Evolutionary conservation across 371 early-diverging fungal species (phyloP), one percentile per base, ranked within the genome.

Genomic region (Actinomortierella ambigua): DNA sequence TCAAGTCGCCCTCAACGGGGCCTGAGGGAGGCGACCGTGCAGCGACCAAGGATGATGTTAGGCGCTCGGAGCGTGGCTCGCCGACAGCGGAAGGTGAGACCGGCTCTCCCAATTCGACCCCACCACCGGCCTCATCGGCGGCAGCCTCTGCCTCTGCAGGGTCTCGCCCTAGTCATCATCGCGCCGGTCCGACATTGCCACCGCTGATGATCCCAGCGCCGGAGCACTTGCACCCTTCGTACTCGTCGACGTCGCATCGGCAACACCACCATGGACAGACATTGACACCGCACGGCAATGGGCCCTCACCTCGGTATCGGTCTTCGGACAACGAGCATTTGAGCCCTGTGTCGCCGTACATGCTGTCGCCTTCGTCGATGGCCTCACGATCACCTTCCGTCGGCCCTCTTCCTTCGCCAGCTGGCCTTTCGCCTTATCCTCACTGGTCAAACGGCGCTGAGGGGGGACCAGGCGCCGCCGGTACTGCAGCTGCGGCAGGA

Each of bases 171-270:
- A 39, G 59, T 15, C 8, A 54, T 14, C 67, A 67, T 39, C 68
- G 64, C 24, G 20, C 58, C 9, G 63, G 54, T n/a, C 46, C 55
- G 11, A 60, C 63, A 0, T 22, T 73, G 47, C 73, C 73, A n/a
- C 73, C 68, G 3, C 49, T 73, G 49, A 62, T 55, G 55, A 69
- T 69, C 28, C 70, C 70, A 18, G 18, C 61, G 44, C 57, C 68
- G 6, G 60, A 69, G 50, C 70, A 69, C 34, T 61, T 69, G 11
- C 65, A 63, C 24, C 69, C 69, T 18, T 69, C 68, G 0, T 59
- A 63, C 22, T 42, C 61, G 1, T 57, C 48, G 27, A 59, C 51
- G 15, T 59, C 65, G 13, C 68, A 57, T 11, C 50, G 58, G 5
- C 51, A 15, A n/a, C 5, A 2, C 11, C 34, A 7, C 11, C 41